Evolutionary conservation across 2,329 filamentous ascomycete species (phyloP).

Genomic region (Coniella vitis): DNA sequence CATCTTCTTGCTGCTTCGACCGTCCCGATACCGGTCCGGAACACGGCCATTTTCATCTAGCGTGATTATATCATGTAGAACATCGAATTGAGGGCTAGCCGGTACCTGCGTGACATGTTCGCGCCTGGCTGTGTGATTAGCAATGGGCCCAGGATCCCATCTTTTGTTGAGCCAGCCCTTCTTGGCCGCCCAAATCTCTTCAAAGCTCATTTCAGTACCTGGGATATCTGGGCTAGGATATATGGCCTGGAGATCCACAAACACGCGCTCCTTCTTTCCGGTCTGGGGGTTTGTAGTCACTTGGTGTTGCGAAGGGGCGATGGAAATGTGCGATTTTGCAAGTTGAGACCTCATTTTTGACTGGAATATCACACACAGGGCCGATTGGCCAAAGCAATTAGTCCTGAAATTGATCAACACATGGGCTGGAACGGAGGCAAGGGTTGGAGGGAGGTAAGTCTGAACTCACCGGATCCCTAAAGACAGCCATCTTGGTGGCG

Average conservation of each 20-base stretch:
- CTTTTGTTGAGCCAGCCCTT: conserved; percentile 60
- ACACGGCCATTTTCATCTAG: conserved; percentile 55
- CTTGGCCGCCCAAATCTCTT: conserved; percentile 76
- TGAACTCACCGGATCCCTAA: conserved; percentile 85
- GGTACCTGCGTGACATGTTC: conserved; percentile 24
- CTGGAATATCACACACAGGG: conserved; percentile 48
- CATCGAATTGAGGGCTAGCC: conserved; percentile 31
- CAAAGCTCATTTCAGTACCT: conserved; percentile 76
- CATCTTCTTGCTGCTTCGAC: conserved; percentile 54
- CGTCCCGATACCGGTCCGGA: conserved; percentile 38
- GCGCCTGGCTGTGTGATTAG: conserved; percentile 16
- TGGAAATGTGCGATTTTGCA: conserved; percentile 55
- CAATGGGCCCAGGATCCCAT: conserved; percentile 39
- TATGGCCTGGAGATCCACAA: conserved; percentile 76
- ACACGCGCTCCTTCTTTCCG: conserved; percentile 78
- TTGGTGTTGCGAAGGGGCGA: conserved; percentile 67
- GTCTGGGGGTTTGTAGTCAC: conserved; percentile 75
- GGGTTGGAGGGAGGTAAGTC: conserved; percentile 25
- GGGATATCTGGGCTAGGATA: conserved; percentile 71
- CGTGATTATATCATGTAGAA: conserved; percentile 37
- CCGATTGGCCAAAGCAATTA: conserved; percentile 59
- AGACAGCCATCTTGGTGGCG: conserved; percentile 79
- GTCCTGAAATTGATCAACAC: conserved; percentile 92
- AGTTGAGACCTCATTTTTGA: conserved; percentile 52
- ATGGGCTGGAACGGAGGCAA: conserved; percentile 37